A percentile compares a stretch with the other conserved stretches of the same genome.
Evolutionary conservation across 345 rosid genomes (phyloP).

Genomic region (Citrus reticulata): DNA sequence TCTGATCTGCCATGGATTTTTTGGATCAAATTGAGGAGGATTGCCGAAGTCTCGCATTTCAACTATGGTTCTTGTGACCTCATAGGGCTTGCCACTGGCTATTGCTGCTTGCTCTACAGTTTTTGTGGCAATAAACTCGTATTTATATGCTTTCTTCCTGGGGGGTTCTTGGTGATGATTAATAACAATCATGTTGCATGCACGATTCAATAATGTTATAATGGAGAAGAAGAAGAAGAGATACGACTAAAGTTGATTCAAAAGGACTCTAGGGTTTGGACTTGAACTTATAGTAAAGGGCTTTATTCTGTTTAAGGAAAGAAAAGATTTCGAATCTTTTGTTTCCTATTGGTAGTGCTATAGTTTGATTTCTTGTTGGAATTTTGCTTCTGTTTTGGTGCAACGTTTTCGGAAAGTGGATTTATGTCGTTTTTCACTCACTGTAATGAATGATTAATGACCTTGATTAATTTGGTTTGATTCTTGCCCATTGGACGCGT

Average conservation of each 20-base stretch:
- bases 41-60: conserved; percentile 16
- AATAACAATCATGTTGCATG: background rate
- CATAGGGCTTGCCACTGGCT: conserved; percentile 6
- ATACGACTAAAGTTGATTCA: background rate
- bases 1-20: conserved; percentile 34
- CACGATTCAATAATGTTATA: background rate
- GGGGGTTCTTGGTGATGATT: background rate
- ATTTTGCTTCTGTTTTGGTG: too few relatives aligned
- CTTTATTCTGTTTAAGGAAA: background rate
- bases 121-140: conserved; percentile 32
- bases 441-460: background rate
- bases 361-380: background rate
- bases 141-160: conserved; percentile 26
- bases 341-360: background rate
- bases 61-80: conserved; percentile 18
- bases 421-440: background rate
- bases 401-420: background rate
- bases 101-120: conserved; percentile 26
- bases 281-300: background rate
- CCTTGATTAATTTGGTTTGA: background rate
- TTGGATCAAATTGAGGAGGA: background rate
- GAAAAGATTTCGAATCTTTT: background rate
- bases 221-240: background rate
- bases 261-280: background rate
- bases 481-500: background rate